Conservation (phyloP, 129 eudicot genomes). For the Flaveria linearis region DNA sequence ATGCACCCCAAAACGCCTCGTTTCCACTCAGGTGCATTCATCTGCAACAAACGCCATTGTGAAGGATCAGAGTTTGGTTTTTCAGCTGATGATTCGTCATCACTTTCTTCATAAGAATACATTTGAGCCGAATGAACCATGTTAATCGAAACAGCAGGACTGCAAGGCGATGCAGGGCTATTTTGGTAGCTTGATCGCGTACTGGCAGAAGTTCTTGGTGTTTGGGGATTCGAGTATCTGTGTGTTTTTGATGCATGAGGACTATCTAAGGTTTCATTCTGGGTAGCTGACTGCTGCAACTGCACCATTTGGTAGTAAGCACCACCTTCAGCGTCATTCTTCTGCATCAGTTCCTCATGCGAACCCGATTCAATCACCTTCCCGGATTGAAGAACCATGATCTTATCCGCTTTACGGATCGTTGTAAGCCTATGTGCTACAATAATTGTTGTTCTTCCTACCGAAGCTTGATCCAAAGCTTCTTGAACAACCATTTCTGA, state of each 20-base stretch:
- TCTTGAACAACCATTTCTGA: constrained; percentile 74
- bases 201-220: constrained; percentile 38
- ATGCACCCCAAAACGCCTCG: constrained; percentile 67
- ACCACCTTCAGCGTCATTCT: constrained; percentile 43
- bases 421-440: constrained; percentile 81
- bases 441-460: constrained; percentile 69
- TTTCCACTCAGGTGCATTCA: constrained; percentile 87
- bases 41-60: constrained; percentile 53
- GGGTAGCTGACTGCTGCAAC: constrained; percentile 57
- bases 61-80: constrained; percentile 41
- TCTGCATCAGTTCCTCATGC: constrained; percentile 59
- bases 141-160: constrained; percentile 46
- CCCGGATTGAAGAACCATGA: constrained; percentile 65
- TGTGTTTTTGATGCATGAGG: constrained; percentile 8
- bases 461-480: constrained; percentile 74
- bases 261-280: constrained; percentile 27
- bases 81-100: constrained; percentile 25
- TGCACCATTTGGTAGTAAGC: constrained; percentile 68
- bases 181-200: constrained; percentile 55
- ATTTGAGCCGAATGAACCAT: constrained; percentile 43
- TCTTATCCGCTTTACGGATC: constrained; percentile 59
- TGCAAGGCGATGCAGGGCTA: constrained; percentile 57
- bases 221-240: constrained; percentile 11
- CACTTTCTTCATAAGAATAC: constrained; percentile 46
- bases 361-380: constrained; percentile 69